These are phyloP conservation scores for Uronychia setigera DNA, from an alignment of 73 alveolate genomes.

Conservation along the genomic window DNA sequence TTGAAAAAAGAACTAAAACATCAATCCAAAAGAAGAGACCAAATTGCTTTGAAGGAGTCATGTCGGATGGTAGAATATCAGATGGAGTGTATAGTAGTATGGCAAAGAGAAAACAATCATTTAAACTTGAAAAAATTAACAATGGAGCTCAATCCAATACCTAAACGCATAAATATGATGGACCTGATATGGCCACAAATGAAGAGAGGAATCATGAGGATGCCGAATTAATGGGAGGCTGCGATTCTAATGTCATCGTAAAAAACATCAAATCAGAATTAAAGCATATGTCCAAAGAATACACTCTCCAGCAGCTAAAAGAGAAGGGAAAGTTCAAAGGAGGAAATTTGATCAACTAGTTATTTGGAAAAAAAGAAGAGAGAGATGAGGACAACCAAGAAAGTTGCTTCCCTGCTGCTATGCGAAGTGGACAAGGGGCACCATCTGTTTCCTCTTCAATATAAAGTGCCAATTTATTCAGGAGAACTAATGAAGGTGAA, in stretches of 20 bases:
- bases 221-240: too few relatives aligned
- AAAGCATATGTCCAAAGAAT: neutral
- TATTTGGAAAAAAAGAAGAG: neutral
- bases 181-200: too few relatives aligned
- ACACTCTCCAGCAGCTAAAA: neutral
- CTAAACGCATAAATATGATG: too few relatives aligned
- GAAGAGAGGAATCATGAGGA: too few relatives aligned
- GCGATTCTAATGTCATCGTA: neutral
- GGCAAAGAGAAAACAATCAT: neutral
- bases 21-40: neutral
- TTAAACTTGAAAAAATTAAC: too few relatives aligned
- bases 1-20: neutral
- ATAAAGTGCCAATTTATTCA: neutral
- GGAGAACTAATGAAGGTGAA: neutral
- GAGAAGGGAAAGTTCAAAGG: neutral
- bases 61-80: neutral
- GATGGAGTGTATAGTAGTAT: neutral
- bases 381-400: neutral
- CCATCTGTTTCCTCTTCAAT: neutral
- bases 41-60: neutral
- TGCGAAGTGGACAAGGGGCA: too few relatives aligned
- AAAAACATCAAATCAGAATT: neutral
- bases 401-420: too few relatives aligned
- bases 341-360: too few relatives aligned
- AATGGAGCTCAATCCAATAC: too few relatives aligned